Evolutionary conservation across 2,329 filamentous ascomycete genomes (phyloP).

Genomic region (Dactylonectria estremocensis): DNA sequence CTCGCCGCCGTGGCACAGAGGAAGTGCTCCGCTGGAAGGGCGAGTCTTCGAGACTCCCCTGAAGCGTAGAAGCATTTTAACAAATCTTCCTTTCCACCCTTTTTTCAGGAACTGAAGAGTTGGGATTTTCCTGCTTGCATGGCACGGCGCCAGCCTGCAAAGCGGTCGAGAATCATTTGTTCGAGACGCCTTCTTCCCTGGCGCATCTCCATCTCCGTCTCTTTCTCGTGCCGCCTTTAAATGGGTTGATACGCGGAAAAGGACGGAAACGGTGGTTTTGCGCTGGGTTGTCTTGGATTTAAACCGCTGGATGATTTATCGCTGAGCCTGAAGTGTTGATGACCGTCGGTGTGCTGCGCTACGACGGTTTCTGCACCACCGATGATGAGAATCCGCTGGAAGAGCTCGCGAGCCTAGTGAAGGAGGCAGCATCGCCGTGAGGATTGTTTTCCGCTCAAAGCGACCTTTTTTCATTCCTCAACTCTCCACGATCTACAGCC

Average conservation of each 20-base stretch:
- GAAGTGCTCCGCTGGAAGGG: slow-evolving; percentile 30
- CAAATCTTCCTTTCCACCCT: slow-evolving; percentile 1
- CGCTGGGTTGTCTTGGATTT: not conserved
- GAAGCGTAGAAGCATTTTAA: slow-evolving; percentile 28
- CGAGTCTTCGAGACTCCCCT: slow-evolving; percentile 26
- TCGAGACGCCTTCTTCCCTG: not conserved
- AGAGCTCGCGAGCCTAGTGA: slow-evolving; percentile 39
- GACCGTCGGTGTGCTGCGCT: slow-evolving; percentile 33
- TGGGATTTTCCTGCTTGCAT: slow-evolving; percentile 33
- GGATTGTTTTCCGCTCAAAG: slow-evolving; percentile 28
- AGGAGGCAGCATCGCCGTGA: slow-evolving; percentile 18
- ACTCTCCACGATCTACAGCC: not conserved
- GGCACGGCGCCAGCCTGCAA: slow-evolving; percentile 35
- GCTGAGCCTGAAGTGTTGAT: slow-evolving; percentile 40
- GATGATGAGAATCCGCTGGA: slow-evolving; percentile 39
- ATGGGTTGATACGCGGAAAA: no score
- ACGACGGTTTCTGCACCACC: slow-evolving; percentile 30
- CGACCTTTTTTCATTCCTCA: not conserved
- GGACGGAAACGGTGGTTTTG: not conserved
- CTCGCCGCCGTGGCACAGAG: slow-evolving; percentile 34
- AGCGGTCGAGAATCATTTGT: slow-evolving; percentile 33
- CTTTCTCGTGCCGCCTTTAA: no score
- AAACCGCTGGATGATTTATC: slow-evolving; percentile 36
- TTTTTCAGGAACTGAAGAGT: slow-evolving; percentile 7
- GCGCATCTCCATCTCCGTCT: not conserved